These are phyloP conservation scores for Ogataea angusta DNA, from an alignment of 805 yeast genomes.

Conservation along the genomic window DNA sequence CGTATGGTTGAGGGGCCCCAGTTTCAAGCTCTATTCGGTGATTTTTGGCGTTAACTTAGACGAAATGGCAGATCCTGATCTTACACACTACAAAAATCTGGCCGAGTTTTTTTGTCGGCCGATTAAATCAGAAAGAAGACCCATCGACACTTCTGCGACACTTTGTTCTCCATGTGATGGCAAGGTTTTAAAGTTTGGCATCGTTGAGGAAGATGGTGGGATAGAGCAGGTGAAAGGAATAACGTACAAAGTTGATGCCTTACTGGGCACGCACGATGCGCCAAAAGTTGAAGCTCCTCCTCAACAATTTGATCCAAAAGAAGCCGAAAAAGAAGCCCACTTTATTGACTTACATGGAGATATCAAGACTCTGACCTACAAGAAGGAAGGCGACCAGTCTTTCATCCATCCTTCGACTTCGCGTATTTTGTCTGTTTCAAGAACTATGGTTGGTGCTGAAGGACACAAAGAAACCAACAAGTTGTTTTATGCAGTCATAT, in stretches of 20 bases:
- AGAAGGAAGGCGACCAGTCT: slow-evolving; percentile 69
- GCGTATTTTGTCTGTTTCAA: slow-evolving; percentile 23
- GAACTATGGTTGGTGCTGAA: slow-evolving; percentile 3
- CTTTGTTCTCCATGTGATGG: slow-evolving; percentile 95
- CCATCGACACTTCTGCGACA: slow-evolving; percentile 59
- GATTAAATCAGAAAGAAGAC: slow-evolving; percentile 74
- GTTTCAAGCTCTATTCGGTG: slow-evolving; percentile 72
- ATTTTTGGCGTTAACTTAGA: slow-evolving; percentile 85
- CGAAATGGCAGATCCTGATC: slow-evolving; percentile 83
- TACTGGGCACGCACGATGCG: slow-evolving; percentile 60
- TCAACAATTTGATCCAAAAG: slow-evolving; percentile 34
- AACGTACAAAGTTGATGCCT: slow-evolving; percentile 85
- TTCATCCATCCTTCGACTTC: slow-evolving; percentile 30
- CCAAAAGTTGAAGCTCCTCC: slow-evolving; percentile 53
- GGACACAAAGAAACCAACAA: slow-evolving; percentile 44
- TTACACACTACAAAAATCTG: slow-evolving; percentile 70
- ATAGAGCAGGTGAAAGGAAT: slow-evolving; percentile 97
- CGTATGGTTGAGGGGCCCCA: slow-evolving; percentile 79
- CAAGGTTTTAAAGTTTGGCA: slow-evolving; percentile 79
- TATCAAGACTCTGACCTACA: slow-evolving; percentile 36
- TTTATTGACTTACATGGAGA: slow-evolving; percentile 17
- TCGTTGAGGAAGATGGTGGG: slow-evolving; percentile 64
- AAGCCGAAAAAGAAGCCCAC: slow-evolving; percentile 15
- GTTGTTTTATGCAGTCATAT: slow-evolving; percentile 84
- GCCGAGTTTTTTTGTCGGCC: slow-evolving; percentile 90